Base-by-base conservation (phyloP, 208 protist species). In the Balamuthia mandrillaris region DNA sequence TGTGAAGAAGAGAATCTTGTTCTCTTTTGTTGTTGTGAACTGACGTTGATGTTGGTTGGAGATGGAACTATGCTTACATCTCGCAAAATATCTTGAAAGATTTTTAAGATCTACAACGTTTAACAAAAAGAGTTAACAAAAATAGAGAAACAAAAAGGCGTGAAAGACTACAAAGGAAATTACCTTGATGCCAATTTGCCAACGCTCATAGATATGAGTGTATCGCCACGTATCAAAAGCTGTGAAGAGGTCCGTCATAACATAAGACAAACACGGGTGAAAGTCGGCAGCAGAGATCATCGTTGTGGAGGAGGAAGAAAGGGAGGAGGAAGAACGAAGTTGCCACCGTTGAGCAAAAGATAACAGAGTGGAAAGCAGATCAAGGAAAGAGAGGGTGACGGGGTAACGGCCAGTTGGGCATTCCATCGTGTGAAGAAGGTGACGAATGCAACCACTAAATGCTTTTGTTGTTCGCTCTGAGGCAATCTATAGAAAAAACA, bases 131-230 rank as follows among this genome's bases (percentile, higher is more conserved):
- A n/a, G n/a, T n/a, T n/a, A n/a, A n/a, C n/a, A n/a, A n/a, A n/a
- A n/a, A 21, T 33, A 41, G 2, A 21, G 1, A 33, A 75, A 39
- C n/a, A 0, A 52, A n/a, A 52, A 52, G 47, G 10, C 47, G 14
- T 60, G 2, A 42, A 18, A 66, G 31, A 5, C 3, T 33, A 39
- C 4, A 2, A 41, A 21, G 9, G 16, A 54, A 16, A 9, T 37
- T 54, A 52, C 68, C 68, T 51, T 77, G 41, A 77, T 77, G 3
- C 68, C 68, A 21, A 77, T 77, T 24, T 77, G 45, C 31, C 52
- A 14, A 37, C 52, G 45, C 24, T 77, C 42, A 6, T 24, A 44
- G 3, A 44, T 18, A 37, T 77, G 33, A 18, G 27, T 24, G 41
- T 77, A 77, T 24, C 68, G 39, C 68, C 68, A 77, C 16, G 68